Base-by-base conservation (phyloP, 2,329 filamentous ascomycete genomes). In the Ophiostoma piceae region DNA sequence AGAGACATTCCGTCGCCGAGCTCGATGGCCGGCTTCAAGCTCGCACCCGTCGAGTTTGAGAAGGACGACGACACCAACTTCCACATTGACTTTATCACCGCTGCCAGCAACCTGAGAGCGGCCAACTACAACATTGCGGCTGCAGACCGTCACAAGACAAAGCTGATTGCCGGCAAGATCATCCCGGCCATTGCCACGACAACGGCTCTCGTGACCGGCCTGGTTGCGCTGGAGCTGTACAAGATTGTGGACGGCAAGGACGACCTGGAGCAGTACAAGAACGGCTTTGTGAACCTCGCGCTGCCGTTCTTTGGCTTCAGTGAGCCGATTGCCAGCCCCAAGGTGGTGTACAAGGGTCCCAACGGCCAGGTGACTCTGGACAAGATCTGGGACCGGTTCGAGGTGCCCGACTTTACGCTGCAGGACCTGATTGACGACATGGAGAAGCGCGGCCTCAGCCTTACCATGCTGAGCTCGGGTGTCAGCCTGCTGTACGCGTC, bases 161-260 rank as follows among this genome's bases (percentile, higher is more conserved):
- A 99, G 84, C 98, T 99, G 80, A 99, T 99, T 78, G 96, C 95
- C 41, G 95, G 95, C 79, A 99, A 99, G 87, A 99, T 99, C 75
- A 99, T 99, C 74, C 95, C 95, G 29, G 95, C 95, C 65, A 99
- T 99, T 79, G 95, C 95, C 64, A 99, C 95, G 2, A 98, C 95
- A 0, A 99, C 95, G 2, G 94, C 95, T 2, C 84, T 99, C 71
- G 94, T 98, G 14, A 99, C 95, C 2, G 95, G 95, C 71, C 85
- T 99, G 65, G 93, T 99, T 68, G 86, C 96, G 19, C 83, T 99
- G 65, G 95, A 99, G 82, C 82, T 98, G 66, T 97, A 92, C 89
- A 99, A 99, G 87, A 87, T 99, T 73, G 84, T 99, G 65, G 95
- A 98, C 77, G 94, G 93, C 77, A 97, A 99, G 84, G 87, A 86